Base-by-base conservation (phyloP, 2,329 filamentous ascomycete species). In the Ophiognomonia clavigignenti-juglandacearum region DNA sequence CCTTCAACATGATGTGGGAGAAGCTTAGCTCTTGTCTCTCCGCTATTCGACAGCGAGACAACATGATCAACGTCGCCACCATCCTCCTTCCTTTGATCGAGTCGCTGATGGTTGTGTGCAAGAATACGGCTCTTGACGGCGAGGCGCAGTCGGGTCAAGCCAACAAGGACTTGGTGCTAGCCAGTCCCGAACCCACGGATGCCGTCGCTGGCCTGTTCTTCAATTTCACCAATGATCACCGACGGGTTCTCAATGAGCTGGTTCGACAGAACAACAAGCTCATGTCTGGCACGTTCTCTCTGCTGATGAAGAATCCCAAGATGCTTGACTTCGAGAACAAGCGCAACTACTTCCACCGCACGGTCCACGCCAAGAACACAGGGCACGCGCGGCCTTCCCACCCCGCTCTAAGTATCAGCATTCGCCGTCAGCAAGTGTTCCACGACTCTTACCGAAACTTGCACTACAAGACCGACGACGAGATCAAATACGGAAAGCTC, bases 241-340 rank as follows among this genome's bases (percentile, higher is more conserved):
- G 93, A 53, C 93, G 96, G 62, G 95, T 98, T 55, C 80, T 98
- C 57, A 98, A 98, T 62, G 93, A 98, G 64, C 85, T 98, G 54
- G 93, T 98, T 46, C 86, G 95, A 54, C 89, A 95, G 61, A 97
- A 95, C 56, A 93, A 95, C 24, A 95, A 96, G 66, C 81, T 98
- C 54, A 98, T 98, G 95, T 96, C 92, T 50, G 93, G 93, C 44
- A 96, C 92, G 3, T 96, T 98, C 69, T 91, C 92, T 10, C 77
- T 98, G 14, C 72, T 98, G 39, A 93, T 97, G 53, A 96, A 96
- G 74, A 98, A 98, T 62, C 95, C 93, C 22, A 98, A 97, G 75
- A 95, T 98, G 4, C 75, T 98, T 11, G 93, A 98, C 62, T 98
- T 98, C 60, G 93, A 98, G 71, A 98, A 98, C 73, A 98, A 98